These are phyloP conservation scores for Xylaria sp. DNA, from an alignment of 495 filamentous ascomycete genomes.

Conservation along the genomic window DNA sequence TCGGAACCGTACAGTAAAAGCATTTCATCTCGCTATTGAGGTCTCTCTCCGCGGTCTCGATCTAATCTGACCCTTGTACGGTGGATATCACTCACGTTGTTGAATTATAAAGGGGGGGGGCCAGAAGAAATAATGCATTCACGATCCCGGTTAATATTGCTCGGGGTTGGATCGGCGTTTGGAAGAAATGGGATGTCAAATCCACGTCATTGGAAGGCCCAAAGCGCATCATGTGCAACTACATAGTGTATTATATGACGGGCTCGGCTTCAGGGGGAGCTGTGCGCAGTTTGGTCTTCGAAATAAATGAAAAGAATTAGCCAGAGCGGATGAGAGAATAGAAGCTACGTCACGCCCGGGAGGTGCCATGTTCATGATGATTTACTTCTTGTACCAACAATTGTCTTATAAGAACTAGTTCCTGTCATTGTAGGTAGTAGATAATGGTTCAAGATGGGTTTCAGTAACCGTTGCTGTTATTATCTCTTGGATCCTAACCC, in stretches of 20 bases:
- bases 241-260: slow-evolving; percentile 28
- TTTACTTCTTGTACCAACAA: not conserved
- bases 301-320: slow-evolving; percentile 23
- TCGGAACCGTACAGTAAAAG: slow-evolving; percentile 53
- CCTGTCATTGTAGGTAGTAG: not conserved
- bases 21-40: not conserved
- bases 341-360: not conserved
- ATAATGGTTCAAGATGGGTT: not conserved
- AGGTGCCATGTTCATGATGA: not conserved
- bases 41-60: not conserved
- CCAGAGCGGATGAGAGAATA: not conserved
- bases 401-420: not conserved
- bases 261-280: slow-evolving; percentile 20
- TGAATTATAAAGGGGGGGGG: slow-evolving; percentile 10
- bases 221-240: slow-evolving; percentile 24
- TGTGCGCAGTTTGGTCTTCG: slow-evolving; percentile 17
- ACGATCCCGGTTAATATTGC: slow-evolving; percentile 23
- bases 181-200: slow-evolving; percentile 26
- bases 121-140: slow-evolving; percentile 25
- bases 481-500: not conserved
- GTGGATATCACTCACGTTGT: slow-evolving; percentile 13
- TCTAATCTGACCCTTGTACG: slow-evolving; percentile 10
- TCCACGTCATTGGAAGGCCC: slow-evolving; percentile 19
- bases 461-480: not conserved
- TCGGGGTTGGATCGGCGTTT: slow-evolving; percentile 30